Evolutionary conservation across 331 rosid genomes (phyloP).

Genomic region (Pyrus hybrid): DNA sequence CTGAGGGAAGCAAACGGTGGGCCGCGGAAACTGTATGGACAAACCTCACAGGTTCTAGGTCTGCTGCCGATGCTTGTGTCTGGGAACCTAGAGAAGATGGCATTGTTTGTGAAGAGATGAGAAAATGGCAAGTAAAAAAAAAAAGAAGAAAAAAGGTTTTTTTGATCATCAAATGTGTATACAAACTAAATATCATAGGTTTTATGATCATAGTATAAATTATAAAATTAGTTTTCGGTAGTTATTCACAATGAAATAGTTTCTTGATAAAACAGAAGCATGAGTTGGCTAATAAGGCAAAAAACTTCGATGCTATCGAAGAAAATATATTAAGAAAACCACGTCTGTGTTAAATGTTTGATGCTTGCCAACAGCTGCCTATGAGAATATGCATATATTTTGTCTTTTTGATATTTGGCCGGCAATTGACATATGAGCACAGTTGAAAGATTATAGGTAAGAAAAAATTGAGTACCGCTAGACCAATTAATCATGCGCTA

Average conservation of each 20-base stretch:
- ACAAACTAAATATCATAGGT: background rate
- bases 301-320: background rate
- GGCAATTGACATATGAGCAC: background rate
- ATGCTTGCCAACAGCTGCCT: background rate
- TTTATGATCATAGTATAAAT: background rate
- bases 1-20: constrained; percentile 46
- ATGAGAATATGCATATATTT: background rate
- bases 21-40: constrained; percentile 45
- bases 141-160: background rate
- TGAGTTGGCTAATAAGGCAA: background rate
- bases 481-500: too few species aligned
- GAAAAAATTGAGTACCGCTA: too few species aligned
- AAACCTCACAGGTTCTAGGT: constrained; percentile 16
- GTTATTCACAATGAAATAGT: background rate
- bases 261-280: background rate
- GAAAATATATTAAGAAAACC: background rate
- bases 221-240: background rate
- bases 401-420: background rate
- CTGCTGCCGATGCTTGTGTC: background rate
- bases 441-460: background rate
- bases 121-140: background rate
- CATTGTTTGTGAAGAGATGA: background rate
- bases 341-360: background rate
- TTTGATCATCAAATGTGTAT: background rate
- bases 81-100: background rate